Conservation (phyloP, 352 stramenopile genomes). For the Phytopythium oedochilum region DNA sequence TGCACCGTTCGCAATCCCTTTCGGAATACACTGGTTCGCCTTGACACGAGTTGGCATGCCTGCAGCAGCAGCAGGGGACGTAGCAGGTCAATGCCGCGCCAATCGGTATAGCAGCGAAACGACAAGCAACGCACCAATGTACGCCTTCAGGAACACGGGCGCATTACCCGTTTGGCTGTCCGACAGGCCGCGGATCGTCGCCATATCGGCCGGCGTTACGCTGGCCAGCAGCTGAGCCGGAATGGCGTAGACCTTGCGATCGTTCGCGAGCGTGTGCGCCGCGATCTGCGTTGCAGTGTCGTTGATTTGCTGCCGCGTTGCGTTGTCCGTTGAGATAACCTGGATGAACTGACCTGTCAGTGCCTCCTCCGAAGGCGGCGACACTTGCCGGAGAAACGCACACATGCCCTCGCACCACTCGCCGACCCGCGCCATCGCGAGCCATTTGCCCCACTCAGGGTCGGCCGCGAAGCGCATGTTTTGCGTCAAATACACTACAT, state of each 20-base stretch:
- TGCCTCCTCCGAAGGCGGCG: too few species aligned
- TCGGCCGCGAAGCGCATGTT: conserved; percentile 18
- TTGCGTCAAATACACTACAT: conserved; percentile 13
- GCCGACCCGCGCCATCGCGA: conserved; percentile 8
- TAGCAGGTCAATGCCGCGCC: too few species aligned
- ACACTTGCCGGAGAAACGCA: not conserved
- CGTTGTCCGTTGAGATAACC: conserved; percentile 7
- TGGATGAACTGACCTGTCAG: conserved; percentile 7
- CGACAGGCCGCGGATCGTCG: not conserved
- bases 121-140: conserved; percentile 13
- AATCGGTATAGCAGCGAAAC: too few species aligned
- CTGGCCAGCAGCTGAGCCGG: conserved; percentile 1
- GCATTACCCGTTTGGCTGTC: conserved; percentile 7
- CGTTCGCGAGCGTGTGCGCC: not conserved
- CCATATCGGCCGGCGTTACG: not conserved
- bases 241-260: not conserved
- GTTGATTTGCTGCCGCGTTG: not conserved
- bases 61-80: too few species aligned
- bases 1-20: conserved; percentile 11
- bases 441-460: conserved; percentile 15
- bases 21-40: conserved; percentile 9
- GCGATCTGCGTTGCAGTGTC: not conserved
- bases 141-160: conserved; percentile 2
- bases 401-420: not conserved
- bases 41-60: conserved; percentile 11